Evolutionary conservation across 306 rosid genomes (phyloP), one percentile per base, ranked within the genome.

Genomic region (Cicer arietinum): DNA sequence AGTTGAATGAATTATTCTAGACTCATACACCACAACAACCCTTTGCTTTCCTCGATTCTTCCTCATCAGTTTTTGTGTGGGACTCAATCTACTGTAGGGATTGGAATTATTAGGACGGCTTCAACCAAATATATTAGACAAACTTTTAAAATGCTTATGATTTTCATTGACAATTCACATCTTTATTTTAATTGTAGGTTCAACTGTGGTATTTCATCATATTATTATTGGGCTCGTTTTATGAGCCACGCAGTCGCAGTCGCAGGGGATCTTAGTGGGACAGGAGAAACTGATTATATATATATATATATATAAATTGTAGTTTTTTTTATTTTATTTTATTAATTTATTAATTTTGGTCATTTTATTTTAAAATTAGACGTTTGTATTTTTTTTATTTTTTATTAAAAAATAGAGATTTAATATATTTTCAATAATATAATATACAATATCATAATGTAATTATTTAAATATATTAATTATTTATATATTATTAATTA

Each of bases 41-140:
- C 6, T 65, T 59, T 76, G 45, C 72, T 14, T 30, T 69, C 59
- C 39, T 68, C 10, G 22, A 20, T 62, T 63, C 16, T 41, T 65
- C 18, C n/a, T 71, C 37, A 40, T 71, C 10, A n/a, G 41, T 43
- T 79, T 51, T 7, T 42, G 1, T 8, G 53, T 58, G 69, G 61
- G 52, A 45, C 45, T 56, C 43, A n/a, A 16, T 64, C 10, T 42
- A 74, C 62, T 48, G 16, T 48, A 37, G 14, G 10, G 52, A 74
- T 48, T 59, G 1, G 14, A 22, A 72, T 72, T 72, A 63, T 63
- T 65, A 43, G 53, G 40, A 65, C 53, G 71, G 70, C 51, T 42
- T 42, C 10, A 41, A 14, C 3, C n/a, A 1, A 14, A 62, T 12
- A 60, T 60, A 0, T 35, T 13, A 9, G 6, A 13, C 8, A 40